Base-by-base conservation (phyloP, 2,329 filamentous ascomycete species). In the Beauveria sp. region DNA sequence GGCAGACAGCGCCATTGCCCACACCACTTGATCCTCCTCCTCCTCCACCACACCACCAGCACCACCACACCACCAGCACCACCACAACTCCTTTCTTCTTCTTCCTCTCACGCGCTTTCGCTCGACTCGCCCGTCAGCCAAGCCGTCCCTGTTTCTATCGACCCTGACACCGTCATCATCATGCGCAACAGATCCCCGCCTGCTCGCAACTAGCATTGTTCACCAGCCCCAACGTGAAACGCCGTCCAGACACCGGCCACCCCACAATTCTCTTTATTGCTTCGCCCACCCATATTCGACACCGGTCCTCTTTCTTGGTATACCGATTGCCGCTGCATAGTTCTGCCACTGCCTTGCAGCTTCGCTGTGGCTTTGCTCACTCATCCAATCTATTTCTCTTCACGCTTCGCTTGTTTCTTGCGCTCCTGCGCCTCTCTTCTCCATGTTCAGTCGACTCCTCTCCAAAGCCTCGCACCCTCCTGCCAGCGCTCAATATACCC, bases 391-490 rank as follows among this genome's bases (percentile, higher is more conserved):
- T 43, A 53, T 24, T 30, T 45, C 49, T 34, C n/a, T 43, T 40
- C 22, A 45, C 30, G 16, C 56, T 16, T 58, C 16, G 38, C 56
- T 51, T n/a, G 22, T 42, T 46, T 26, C 28, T 59, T 49, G 49
- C 54, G 49, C 53, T 14, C 26, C 26, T 34, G 51, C 42, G 50
- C 26, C 62, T 20, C 50, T 42, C 58, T 63, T 65, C 66, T 73
- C 73, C 70, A 76, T 76, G 74, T 76, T 76, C 66, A 70, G 68
- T 67, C 72, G 72, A 67, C 69, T 66, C 60, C 69, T 70, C 60
- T 71, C 71, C 64, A 67, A 58, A 57, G 63, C 61, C 67, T 71
- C 61, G 65, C 68, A 61, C 58, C 58, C 42, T 47, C 28, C 40
- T 8, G 26, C 50, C 50, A 64, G 63, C 43, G 53, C 63, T 20